Evolutionary conservation across 371 early-diverging fungal genomes (phyloP).

Genomic region (Cladochytrium tenue): DNA sequence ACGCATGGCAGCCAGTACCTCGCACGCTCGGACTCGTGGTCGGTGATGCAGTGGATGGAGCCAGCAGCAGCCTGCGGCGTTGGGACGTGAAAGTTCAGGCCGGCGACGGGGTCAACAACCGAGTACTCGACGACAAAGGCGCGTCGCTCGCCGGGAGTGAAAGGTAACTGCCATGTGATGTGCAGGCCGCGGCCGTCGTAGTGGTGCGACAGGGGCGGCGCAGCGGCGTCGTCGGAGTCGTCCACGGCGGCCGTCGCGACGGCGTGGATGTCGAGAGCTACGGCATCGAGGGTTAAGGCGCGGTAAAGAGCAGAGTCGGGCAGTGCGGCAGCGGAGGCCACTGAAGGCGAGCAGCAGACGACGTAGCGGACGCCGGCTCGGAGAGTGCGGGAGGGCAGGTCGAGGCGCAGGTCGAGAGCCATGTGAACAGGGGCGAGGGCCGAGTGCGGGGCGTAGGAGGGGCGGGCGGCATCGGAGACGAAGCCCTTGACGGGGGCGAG

Average conservation of each 20-base stretch:
- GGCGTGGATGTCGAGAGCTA: background rate
- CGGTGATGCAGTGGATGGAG: slow-evolving; percentile 30
- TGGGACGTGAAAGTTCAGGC: slow-evolving; percentile 35
- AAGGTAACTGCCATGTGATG: slow-evolving; percentile 43
- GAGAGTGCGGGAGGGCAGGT: background rate
- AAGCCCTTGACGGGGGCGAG: background rate
- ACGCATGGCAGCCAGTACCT: slow-evolving; percentile 66
- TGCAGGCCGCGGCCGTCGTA: slow-evolving; percentile 50
- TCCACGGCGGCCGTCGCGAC: background rate
- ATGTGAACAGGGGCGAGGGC: background rate
- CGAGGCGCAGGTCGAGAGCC: background rate
- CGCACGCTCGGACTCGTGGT: slow-evolving; percentile 42
- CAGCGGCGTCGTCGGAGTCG: background rate
- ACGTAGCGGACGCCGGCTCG: background rate
- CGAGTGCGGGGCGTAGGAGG: background rate
- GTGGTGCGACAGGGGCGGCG: slow-evolving; percentile 11
- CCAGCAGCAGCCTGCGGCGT: slow-evolving; percentile 20
- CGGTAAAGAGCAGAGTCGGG: too few relatives aligned
- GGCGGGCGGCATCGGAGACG: background rate
- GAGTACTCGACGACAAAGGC: slow-evolving; percentile 40
- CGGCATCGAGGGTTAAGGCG: slow-evolving; percentile 5
- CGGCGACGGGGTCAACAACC: slow-evolving; percentile 41
- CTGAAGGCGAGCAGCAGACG: background rate
- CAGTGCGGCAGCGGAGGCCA: background rate
- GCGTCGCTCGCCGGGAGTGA: slow-evolving; percentile 28